These are phyloP conservation scores for Camellia granthamiana DNA, from an alignment of 148 eudicot species.

Conservation along the genomic window DNA sequence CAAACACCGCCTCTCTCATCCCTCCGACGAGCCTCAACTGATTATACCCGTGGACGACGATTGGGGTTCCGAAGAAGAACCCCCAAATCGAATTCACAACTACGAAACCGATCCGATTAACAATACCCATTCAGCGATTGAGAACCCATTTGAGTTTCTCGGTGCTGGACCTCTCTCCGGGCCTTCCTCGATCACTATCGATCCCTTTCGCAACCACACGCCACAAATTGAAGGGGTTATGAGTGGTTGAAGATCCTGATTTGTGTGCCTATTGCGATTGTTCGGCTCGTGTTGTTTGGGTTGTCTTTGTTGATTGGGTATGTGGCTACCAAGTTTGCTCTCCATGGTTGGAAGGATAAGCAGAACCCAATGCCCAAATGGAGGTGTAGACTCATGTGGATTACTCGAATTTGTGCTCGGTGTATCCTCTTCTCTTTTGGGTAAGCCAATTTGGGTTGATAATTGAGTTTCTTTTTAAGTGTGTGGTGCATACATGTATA, in stretches of 20 bases:
- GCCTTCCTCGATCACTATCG: constrained; percentile 47
- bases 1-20: constrained; percentile 13
- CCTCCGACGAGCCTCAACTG: constrained; percentile 26
- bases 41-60: constrained; percentile 33
- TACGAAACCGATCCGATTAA: not conserved
- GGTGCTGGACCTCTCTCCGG: constrained; percentile 41
- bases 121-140: constrained; percentile 16
- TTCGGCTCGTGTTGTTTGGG: constrained; percentile 66
- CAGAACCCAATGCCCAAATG: constrained; percentile 82
- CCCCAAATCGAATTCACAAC: not conserved
- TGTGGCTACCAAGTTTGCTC: constrained; percentile 60
- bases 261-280: constrained; percentile 55
- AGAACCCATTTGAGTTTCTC: constrained; percentile 50
- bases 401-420: constrained; percentile 33
- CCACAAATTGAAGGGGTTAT: constrained; percentile 60
- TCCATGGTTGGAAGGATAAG: constrained; percentile 81
- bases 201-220: constrained; percentile 86
- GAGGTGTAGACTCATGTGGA: constrained; percentile 82
- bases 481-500: no score
- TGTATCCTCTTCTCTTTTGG: constrained; percentile 9
- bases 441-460: not conserved
- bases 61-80: not conserved
- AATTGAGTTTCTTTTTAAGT: not conserved
- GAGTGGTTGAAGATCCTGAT: constrained; percentile 84
- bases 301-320: constrained; percentile 63